Evolutionary conservation across 768 basidiomycete species (phyloP).

Genomic region (Psilocybe cyanescens): DNA sequence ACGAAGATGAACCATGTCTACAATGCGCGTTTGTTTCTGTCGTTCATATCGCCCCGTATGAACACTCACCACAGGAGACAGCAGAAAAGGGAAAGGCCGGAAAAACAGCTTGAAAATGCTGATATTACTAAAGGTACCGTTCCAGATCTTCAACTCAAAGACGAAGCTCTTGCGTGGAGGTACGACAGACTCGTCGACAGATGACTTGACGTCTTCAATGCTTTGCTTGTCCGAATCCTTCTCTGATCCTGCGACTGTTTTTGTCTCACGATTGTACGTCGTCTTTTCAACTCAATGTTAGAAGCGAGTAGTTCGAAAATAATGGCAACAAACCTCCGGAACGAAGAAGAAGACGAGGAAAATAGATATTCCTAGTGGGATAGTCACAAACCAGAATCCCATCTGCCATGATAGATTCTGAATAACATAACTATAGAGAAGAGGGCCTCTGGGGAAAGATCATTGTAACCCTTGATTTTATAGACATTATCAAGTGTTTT

Average conservation of each 20-base stretch:
- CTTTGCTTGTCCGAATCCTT: conserved; percentile 19
- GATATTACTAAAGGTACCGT: conserved; percentile 38
- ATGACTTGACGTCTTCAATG: conserved; percentile 20
- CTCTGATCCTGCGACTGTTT: background rate
- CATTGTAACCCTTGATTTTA: background rate
- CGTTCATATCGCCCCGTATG: background rate
- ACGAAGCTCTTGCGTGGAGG: conserved; percentile 29
- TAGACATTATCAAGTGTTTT: background rate
- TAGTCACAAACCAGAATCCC: conserved; percentile 53
- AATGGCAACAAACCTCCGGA: conserved; percentile 37
- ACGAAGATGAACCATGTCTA: conserved; percentile 42
- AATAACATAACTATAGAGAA: conserved; percentile 52
- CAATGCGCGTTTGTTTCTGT: background rate
- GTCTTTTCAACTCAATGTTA: conserved; percentile 28
- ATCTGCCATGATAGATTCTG: conserved; percentile 45
- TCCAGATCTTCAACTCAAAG: conserved; percentile 39
- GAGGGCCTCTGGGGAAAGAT: conserved; percentile 33
- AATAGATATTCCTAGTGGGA: conserved; percentile 40
- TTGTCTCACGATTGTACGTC: conserved; percentile 28
- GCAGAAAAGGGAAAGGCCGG: conserved; percentile 45
- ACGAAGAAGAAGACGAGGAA: conserved; percentile 46
- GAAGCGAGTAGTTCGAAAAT: background rate
- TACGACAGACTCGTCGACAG: conserved; percentile 2
- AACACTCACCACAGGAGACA: conserved; percentile 43
- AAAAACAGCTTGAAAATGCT: conserved; percentile 40